Conservation (phyloP, 352 stramenopile genomes). For the Globisporangium okanoganense region DNA sequence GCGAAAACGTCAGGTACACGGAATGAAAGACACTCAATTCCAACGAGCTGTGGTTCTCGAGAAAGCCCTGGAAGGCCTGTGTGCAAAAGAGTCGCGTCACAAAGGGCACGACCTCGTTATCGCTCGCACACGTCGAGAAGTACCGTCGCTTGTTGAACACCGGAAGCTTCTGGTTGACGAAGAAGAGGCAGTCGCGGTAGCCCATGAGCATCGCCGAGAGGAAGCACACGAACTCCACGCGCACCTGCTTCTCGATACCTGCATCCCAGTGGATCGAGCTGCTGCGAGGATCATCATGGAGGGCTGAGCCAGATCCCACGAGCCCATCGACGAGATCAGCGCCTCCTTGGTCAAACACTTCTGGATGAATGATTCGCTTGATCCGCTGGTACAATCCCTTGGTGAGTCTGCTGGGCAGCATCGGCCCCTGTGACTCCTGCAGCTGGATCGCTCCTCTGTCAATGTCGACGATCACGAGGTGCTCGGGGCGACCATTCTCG, state of each 20-base stretch:
- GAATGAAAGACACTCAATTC: constrained; percentile 80
- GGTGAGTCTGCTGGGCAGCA: constrained; percentile 53
- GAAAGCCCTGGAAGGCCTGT: constrained; percentile 76
- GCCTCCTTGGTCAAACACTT: constrained; percentile 15
- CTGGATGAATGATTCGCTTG: constrained; percentile 47
- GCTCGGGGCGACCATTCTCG: constrained; percentile 65
- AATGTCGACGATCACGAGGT: constrained; percentile 80
- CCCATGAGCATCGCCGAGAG: constrained; percentile 60
- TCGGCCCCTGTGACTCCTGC: constrained; percentile 44
- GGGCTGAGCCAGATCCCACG: neutral
- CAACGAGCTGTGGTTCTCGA: constrained; percentile 67
- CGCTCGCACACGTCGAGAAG: constrained; percentile 47
- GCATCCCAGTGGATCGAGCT: constrained; percentile 22
- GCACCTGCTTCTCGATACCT: constrained; percentile 57
- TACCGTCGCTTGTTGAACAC: constrained; percentile 88
- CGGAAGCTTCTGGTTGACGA: constrained; percentile 80
- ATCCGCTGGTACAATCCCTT: constrained; percentile 43
- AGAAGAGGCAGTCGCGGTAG: constrained; percentile 85
- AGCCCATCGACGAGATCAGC: constrained; percentile 4
- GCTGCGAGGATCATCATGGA: neutral
- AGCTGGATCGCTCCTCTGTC: constrained; percentile 64
- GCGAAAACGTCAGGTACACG: constrained; percentile 59
- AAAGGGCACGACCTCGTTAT: constrained; percentile 65
- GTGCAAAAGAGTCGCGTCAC: constrained; percentile 66
- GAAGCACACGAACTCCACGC: constrained; percentile 75